Base-by-base conservation (phyloP, 1,284 basidiomycete genomes). In the Bothia castanella region DNA sequence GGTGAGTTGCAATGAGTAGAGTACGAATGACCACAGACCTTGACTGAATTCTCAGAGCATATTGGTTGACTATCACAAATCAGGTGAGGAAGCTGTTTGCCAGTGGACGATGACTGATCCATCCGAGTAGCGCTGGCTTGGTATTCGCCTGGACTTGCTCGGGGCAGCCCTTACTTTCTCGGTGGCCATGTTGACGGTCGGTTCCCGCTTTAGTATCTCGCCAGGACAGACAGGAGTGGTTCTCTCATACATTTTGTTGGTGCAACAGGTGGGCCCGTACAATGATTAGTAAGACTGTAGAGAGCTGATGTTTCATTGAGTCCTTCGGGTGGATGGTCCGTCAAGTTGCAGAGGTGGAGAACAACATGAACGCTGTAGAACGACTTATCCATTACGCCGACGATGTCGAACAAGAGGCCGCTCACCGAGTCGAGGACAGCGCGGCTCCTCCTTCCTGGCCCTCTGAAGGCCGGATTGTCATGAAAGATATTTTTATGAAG, bases 351-450 rank as follows among this genome's bases (percentile, higher is more conserved):
- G 89, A 93, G 62, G 84, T 92, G 14, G 90, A 95, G 69, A 94
- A 95, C 66, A 82, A 94, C 68, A 93, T 95, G 87, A 93, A 93
- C 66, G 85, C 86, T 21, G 89, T 93, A 5, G 92, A 96, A 68
- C 84, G 90, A 40, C 76, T 93, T 29, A 72, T 90, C 4, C 79
- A 92, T 66, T 96, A 96, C 60, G 83, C 86, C 29, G 72, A 74
- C 47, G 69, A 78, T 32, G 30, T 64, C 5, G 58, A 55, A 48
- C 87, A 91, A 66, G 93, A 96, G 67, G 80, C 88, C 1, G 77
- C 88, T 0, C 82, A 90, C 58, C 75, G 84, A 30, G 68, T 91
- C 61, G 65, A 74, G 2, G 71, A 83, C 20, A 73, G 68, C 39
- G 82, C 79, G 55, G 85, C 85, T 0, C 66, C 80, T 0, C 56